phyloP scores from a whole-genome alignment of 169 alveolate species.

The Eimeria acervulina region DNA sequence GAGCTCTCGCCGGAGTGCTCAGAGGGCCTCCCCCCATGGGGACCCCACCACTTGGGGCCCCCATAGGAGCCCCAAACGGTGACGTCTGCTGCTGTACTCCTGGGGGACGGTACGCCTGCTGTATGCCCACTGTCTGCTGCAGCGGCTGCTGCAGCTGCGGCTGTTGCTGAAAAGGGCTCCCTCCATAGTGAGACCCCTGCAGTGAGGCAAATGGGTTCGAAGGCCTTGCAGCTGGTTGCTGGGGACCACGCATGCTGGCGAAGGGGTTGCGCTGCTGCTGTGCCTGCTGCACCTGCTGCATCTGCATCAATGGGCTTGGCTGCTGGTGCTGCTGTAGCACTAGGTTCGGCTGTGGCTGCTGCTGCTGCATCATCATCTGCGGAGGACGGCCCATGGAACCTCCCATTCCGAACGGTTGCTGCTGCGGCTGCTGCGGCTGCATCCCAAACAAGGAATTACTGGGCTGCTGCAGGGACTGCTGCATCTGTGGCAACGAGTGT shows the following conservation, averaged over 20 bases:
- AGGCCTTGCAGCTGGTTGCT: conserved; percentile 59
- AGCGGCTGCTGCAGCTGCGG: conserved; percentile 51
- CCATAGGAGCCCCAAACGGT: conserved; percentile 35
- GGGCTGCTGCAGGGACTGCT: conserved; percentile 52
- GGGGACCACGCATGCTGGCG: conserved; percentile 75
- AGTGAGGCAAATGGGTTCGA: conserved; percentile 62
- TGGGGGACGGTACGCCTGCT: conserved; percentile 39
- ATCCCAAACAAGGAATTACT: conserved; percentile 38
- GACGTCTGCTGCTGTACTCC: conserved; percentile 34
- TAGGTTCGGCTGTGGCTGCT: conserved; percentile 21
- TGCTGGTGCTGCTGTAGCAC: conserved; percentile 54
- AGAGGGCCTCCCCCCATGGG: conserved; percentile 4
- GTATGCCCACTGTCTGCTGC: conserved; percentile 65
- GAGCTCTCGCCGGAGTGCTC: background rate
- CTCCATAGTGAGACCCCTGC: conserved; percentile 54
- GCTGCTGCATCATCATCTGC: conserved; percentile 71
- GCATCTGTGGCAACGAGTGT: conserved; percentile 6
- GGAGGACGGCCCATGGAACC: conserved; percentile 48
- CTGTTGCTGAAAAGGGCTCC: conserved; percentile 61
- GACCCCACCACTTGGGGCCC: conserved; percentile 42
- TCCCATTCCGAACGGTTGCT: conserved; percentile 49
- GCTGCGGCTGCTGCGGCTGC: conserved; percentile 53
- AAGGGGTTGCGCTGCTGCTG: conserved; percentile 67
- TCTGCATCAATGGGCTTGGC: conserved; percentile 45
- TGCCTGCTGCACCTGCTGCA: conserved; percentile 55